Percentiles rank a stretch among this genome's conserved stretches.
phyloP scores from a whole-genome alignment of 2,329 filamentous ascomycete species.

The Rhynchosporium agropyri region DNA sequence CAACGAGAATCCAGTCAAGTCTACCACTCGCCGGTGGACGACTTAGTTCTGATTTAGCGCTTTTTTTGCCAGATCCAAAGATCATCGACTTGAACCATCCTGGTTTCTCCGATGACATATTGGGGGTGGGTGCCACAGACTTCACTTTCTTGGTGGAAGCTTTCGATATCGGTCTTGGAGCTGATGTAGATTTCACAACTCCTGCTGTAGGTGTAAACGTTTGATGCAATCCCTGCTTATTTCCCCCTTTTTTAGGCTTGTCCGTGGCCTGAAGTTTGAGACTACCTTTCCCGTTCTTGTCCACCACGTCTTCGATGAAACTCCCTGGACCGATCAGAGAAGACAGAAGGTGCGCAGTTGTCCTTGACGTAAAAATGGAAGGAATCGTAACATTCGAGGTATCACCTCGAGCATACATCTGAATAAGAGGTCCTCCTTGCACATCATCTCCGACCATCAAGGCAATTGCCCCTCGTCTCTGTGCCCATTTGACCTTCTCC shows the following conservation, averaged over 20 bases:
- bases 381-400: slow-evolving; percentile 95
- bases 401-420: slow-evolving; percentile 98
- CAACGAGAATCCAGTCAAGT: slow-evolving; percentile 71
- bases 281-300: slow-evolving; percentile 61
- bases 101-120: slow-evolving; percentile 30
- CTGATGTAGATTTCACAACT: slow-evolving; percentile 38
- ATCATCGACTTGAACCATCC: slow-evolving; percentile 53
- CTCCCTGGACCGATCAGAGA: slow-evolving; percentile 77
- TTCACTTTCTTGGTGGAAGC: slow-evolving; percentile 40
- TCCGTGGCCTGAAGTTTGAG: slow-evolving; percentile 54
- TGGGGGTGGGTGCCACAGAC: slow-evolving; percentile 30
- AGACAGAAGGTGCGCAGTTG: slow-evolving; percentile 89
- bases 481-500: slow-evolving; percentile 97
- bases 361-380: slow-evolving; percentile 91
- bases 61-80: slow-evolving; percentile 42
- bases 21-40: slow-evolving; percentile 73
- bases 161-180: slow-evolving; percentile 37
- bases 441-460: slow-evolving; percentile 94
- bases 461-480: slow-evolving; percentile 83
- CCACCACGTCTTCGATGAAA: slow-evolving; percentile 60
- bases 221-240: slow-evolving; percentile 37
- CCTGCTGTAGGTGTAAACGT: slow-evolving; percentile 39
- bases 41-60: slow-evolving; percentile 52
- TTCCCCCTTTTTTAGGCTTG: slow-evolving; percentile 34
- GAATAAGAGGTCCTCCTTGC: slow-evolving; percentile 84